These are phyloP conservation scores for Colletotrichum euphorbiae DNA, from an alignment of 2,329 filamentous ascomycete species.

Conservation along the genomic window DNA sequence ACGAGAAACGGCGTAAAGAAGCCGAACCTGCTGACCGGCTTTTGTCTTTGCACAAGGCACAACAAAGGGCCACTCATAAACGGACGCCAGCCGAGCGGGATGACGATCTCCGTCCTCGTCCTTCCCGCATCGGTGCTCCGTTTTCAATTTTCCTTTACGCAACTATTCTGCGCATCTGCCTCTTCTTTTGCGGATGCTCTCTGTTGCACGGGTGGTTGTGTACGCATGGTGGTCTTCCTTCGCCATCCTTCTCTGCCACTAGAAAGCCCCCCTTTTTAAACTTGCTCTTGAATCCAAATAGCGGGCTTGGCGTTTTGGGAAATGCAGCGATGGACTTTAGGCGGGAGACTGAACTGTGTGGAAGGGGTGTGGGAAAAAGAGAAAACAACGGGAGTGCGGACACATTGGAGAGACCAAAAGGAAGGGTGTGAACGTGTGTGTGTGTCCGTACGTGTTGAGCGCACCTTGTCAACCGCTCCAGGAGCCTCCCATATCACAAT, in stretches of 20 bases:
- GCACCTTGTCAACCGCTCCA: conserved; percentile 19
- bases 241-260: background rate
- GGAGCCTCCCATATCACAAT: background rate
- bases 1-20: conserved; percentile 11
- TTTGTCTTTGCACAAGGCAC: too few relatives aligned
- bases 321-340: conserved; percentile 17
- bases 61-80: background rate
- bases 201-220: background rate
- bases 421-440: background rate
- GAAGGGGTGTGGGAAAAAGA: background rate
- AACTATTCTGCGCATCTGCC: background rate
- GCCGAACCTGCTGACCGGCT: conserved; percentile 18
- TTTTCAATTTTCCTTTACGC: background rate
- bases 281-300: conserved; percentile 21
- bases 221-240: background rate
- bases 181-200: conserved; percentile 1
- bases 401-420: background rate
- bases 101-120: conserved; percentile 12
- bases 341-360: background rate
- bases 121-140: background rate
- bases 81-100: conserved; percentile 23
- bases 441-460: conserved; percentile 15
- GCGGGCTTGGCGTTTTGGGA: conserved; percentile 37
- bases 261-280: background rate
- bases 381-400: background rate